Evolutionary conservation across 2,329 filamentous ascomycete species (phyloP), one percentile per base, ranked within the genome.

Genomic region (Colletotrichum salicis): DNA sequence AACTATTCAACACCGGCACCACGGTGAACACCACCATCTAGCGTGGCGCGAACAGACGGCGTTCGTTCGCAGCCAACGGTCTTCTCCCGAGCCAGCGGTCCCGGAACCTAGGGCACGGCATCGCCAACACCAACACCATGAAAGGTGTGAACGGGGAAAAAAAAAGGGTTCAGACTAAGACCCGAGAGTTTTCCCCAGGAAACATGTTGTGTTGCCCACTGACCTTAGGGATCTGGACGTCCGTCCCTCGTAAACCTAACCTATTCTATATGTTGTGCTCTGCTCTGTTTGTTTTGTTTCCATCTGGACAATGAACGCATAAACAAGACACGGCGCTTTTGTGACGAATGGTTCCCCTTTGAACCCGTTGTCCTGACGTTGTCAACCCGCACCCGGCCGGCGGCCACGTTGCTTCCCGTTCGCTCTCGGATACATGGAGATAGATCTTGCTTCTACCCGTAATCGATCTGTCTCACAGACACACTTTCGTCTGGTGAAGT

Each of bases 21-120:
- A 48, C 41, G 41, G 41, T 48, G 41, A 48, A 22, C 55, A 56
- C 51, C 48, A 31, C 19, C 31, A 19, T 69, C 31, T 69, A 69
- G 61, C 54, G 61, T 69, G 54, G 54, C 52, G 61, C 67, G 67
- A 69, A 69, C 67, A 69, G 67, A 69, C 61, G 35, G 55, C 45
- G 33, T 45, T 66, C 62, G 67, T 55, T 56, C 67, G 67, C 31
- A 45, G 33, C 7, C 62, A 70, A 67, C 62, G 67, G 48, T 33
- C 29, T 57, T 35, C 61, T 45, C 31, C 54, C 67, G 35, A 31
- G 37, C 24, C 41, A 41, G 54, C 52, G 52, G 61, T 37, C 31
- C 60, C 10, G 29, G n/a, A 48, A 33, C 29, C 11, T 63, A 35
- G 60, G 60, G 15, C 35, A 61, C 37, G 58, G 58, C 58, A 48